Conservation (phyloP, 2,329 filamentous ascomycete genomes). For the Trichoderma sp. region DNA sequence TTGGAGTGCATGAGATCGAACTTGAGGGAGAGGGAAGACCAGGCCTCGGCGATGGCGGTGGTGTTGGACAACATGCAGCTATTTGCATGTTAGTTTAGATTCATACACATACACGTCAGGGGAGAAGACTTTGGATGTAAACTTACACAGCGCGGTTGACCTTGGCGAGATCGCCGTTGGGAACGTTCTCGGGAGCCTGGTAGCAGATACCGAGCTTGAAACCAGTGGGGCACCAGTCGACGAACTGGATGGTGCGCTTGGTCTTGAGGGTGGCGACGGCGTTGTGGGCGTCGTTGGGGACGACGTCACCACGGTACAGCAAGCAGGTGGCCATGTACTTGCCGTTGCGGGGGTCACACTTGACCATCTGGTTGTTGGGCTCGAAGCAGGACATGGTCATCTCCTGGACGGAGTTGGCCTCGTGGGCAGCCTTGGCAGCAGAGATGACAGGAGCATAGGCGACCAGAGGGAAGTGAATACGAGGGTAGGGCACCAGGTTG, state of each 20-base stretch:
- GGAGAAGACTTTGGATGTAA: neutral
- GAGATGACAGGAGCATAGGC: conserved; percentile 94
- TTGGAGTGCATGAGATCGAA: conserved; percentile 99
- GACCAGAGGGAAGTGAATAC: conserved; percentile 98
- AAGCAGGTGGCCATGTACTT: conserved; percentile 99
- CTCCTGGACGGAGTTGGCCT: conserved; percentile 97
- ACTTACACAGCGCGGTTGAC: conserved; percentile 97
- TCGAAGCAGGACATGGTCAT: conserved; percentile 99
- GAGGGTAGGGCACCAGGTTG: conserved; percentile 97
- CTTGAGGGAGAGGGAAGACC: conserved; percentile 93
- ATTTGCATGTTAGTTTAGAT: conserved; percentile 17
- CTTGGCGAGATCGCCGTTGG: conserved; percentile 95
- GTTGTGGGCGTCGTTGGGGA: conserved; percentile 89
- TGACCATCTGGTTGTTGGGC: conserved; percentile 99
- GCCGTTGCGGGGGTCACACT: conserved; percentile 96
- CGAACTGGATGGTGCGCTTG: conserved; percentile 98
- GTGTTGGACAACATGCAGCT: conserved; percentile 99
- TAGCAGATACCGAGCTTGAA: conserved; percentile 99
- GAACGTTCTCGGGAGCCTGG: conserved; percentile 93
- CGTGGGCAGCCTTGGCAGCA: conserved; percentile 91
- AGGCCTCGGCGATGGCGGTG: conserved; percentile 96
- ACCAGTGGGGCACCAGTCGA: conserved; percentile 99
- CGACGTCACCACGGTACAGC: conserved; percentile 97
- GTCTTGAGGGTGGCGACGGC: conserved; percentile 97
- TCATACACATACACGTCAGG: too few species aligned